These are phyloP conservation scores for Tubosaeta brunneosetosa DNA, from an alignment of 768 basidiomycete genomes.

Conservation along the genomic window DNA sequence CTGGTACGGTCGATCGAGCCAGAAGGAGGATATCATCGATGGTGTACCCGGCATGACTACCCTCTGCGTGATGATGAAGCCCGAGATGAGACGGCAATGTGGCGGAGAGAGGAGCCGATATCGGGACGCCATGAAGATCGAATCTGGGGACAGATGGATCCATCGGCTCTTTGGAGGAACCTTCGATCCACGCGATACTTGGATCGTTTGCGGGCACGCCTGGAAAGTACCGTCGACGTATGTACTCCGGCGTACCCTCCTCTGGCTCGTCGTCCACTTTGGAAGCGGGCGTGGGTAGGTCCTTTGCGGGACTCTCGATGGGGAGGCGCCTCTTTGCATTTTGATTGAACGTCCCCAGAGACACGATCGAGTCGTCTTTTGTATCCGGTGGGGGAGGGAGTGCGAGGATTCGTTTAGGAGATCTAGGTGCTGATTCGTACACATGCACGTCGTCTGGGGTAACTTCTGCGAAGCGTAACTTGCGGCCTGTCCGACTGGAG, in stretches of 20 bases:
- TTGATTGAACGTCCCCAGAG: constrained; percentile 37
- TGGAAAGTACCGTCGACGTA: constrained; percentile 81
- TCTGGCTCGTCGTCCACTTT: constrained; percentile 35
- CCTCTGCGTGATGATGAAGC: constrained; percentile 85
- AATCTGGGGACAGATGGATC: constrained; percentile 50
- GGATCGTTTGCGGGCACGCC: constrained; percentile 62
- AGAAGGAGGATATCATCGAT: constrained; percentile 80
- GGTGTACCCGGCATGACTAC: constrained; percentile 78
- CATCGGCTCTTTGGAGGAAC: constrained; percentile 9
- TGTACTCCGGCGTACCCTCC: constrained; percentile 79
- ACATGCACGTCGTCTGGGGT: constrained; percentile 73
- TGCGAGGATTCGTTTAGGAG: constrained; percentile 61
- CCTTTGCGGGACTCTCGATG: not conserved
- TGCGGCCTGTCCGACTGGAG: constrained; percentile 49
- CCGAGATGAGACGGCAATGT: constrained; percentile 80
- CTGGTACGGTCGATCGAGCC: constrained; percentile 74
- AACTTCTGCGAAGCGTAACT: constrained; percentile 72
- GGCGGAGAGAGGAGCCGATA: constrained; percentile 50
- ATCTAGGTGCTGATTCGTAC: constrained; percentile 77
- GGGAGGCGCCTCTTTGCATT: constrained; percentile 8
- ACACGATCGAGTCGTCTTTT: constrained; percentile 29
- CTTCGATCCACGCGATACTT: constrained; percentile 73
- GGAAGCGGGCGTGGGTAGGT: not conserved
- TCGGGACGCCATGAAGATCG: constrained; percentile 67
- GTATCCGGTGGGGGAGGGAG: constrained; percentile 40